Conservation (phyloP, 345 rosid genomes). For the Syzygium oleosum region DNA sequence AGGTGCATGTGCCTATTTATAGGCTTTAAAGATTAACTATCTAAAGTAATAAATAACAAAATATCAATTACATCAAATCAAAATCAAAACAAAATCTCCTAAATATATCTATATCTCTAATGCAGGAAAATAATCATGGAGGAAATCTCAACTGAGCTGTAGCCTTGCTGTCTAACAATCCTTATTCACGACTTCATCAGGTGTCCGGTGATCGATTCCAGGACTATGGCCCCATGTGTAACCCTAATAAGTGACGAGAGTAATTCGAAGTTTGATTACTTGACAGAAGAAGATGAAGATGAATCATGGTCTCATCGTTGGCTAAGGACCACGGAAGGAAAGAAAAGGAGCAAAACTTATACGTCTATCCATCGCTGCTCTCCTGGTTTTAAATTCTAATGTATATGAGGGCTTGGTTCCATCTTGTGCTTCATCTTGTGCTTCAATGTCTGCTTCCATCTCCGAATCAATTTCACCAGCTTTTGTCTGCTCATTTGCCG, state of each 20-base stretch:
- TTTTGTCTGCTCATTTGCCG: slow-evolving; percentile 6
- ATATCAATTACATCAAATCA: too few species aligned
- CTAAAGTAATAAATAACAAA: too few species aligned
- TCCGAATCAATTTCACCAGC: neutral
- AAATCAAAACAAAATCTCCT: too few species aligned
- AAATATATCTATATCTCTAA: too few species aligned
- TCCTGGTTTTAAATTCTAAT: neutral
- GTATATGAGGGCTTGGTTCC: neutral
- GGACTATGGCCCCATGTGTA: neutral
- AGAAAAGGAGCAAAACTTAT: neutral
- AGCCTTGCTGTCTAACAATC: too few species aligned
- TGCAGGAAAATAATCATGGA: too few species aligned
- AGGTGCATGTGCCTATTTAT: too few species aligned
- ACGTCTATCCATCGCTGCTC: neutral
- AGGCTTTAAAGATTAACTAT: too few species aligned
- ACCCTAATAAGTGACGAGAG: neutral
- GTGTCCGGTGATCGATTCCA: neutral
- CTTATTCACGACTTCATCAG: neutral
- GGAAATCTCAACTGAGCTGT: too few species aligned
- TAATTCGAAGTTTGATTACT: neutral
- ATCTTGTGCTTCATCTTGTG: neutral
- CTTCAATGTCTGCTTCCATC: neutral
- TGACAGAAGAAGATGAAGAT: neutral
- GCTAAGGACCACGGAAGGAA: neutral
- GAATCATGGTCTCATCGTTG: neutral